These are phyloP conservation scores for Grifola frondosa DNA, from an alignment of 1,284 basidiomycete species.

Conservation along the genomic window DNA sequence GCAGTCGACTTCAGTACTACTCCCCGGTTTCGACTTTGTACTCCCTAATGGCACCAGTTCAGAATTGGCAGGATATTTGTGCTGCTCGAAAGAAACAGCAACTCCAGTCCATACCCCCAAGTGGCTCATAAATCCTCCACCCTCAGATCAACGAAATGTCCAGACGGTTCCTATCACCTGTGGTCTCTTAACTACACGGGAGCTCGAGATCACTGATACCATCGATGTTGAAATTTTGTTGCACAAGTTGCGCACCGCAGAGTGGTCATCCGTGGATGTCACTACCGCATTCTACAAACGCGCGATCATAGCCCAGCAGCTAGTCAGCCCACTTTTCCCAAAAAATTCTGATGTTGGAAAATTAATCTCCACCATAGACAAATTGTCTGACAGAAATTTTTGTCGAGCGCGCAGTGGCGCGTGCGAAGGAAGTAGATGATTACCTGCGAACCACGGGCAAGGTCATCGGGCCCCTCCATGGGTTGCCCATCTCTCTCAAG, in stretches of 20 bases:
- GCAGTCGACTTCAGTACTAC: not conserved
- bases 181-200: constrained; percentile 57
- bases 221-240: constrained; percentile 49
- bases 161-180: constrained; percentile 54
- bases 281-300: constrained; percentile 78
- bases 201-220: constrained; percentile 68
- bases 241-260: constrained; percentile 44
- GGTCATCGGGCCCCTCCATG: constrained; percentile 58
- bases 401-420: constrained; percentile 49
- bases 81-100: constrained; percentile 53
- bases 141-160: constrained; percentile 50
- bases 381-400: constrained; percentile 56
- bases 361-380: constrained; percentile 39
- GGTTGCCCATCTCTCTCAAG: constrained; percentile 62
- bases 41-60: not conserved
- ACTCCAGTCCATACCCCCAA: constrained; percentile 56
- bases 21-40: not conserved
- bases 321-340: constrained; percentile 47
- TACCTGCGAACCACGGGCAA: constrained; percentile 44
- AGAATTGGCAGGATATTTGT: constrained; percentile 51
- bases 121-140: constrained; percentile 52
- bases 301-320: constrained; percentile 78
- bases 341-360: constrained; percentile 27
- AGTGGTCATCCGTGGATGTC: constrained; percentile 66
- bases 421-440: constrained; percentile 53